Evolutionary conservation across 495 filamentous ascomycete genomes (phyloP), one percentile per base, ranked within the genome.

Genomic region (Bathelium albidoporum): DNA sequence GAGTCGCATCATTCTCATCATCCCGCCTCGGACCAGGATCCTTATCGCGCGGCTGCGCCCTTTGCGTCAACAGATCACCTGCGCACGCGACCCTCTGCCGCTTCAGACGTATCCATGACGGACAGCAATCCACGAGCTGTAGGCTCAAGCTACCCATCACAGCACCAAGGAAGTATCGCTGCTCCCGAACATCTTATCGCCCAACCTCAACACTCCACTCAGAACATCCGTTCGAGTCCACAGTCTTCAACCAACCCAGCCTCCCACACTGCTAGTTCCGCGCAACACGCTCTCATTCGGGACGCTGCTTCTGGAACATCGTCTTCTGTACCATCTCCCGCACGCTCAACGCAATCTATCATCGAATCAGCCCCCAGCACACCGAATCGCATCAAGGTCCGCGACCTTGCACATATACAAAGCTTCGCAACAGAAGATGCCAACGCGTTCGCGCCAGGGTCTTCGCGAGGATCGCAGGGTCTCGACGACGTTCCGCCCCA

Each of bases 371-470:
- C 80, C 45, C 79, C 84, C 9, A 82, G 78, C 39, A 91, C 89
- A 2, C 88, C 89, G 28, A 84, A 80, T 60, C 86, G 86, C 55
- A 89, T 97, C 73, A 87, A 85, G 69, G 88, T 97, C 34, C 85
- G 88, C 64, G 88, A 91, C 73, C 79, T 97, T 24, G 86, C 85
- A 28, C 92, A 97, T 73, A 93, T 97, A 63, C 89, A 92, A 72
- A 90, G 87, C 69, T 88, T 97, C 62, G 90, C 89, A 43, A 87
- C 78, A 53, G 88, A 92, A 87, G 69, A 83, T 76, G 55, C 80
- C 74, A 68, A 75, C 71, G 65, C 76, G 64, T 67, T 78, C 72
- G 72, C 73, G 32, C 62, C 74, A 66, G 41, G 73, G 66, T 44
- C 67, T 62, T 62, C 75, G 78, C 63, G 69, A 64, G 45, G 63